Base-by-base conservation (phyloP, 148 eudicot genomes). In the Polygonum aviculare region DNA sequence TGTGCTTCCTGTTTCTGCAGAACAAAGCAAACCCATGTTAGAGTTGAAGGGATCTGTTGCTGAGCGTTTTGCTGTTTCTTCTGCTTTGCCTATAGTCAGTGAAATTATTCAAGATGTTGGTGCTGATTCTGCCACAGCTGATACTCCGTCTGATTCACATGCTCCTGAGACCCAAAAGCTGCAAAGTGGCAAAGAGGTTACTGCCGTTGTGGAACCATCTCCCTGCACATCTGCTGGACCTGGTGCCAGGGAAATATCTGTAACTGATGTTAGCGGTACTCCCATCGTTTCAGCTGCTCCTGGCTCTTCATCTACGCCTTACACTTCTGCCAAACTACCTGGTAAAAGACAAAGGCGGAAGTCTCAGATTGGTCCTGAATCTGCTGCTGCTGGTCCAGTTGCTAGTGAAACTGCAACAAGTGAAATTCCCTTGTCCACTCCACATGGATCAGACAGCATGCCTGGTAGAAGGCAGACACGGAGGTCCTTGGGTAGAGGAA, bases 271-370 rank as follows among this genome's bases (percentile, higher is more conserved):
- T 5, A 75, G 40, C 47, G 55, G 80, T 51, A 47, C 73, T 47
- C 60, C 76, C 57, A 16, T 22, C 19, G 45, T 74, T 51, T 72
- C 86, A 72, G 76, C 80, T 73, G 57, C 74, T 82, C 70, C 82
- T 79, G 76, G 70, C 52, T 82, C 84, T 80, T 87, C 78, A 71
- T 63, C 86, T 72, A 49, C 78, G 62, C 49, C 80, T 63, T 39
- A 77, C 18, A 72, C 81, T 41, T 63, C 87, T 65, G n/a, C 41
- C 22, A 54, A 59, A 57, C 65, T 75, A 63, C 85, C 83, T 38
- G 86, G 87, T 74, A 79, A 84, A 86, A 86, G 88, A 73, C 92
- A 85, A 76, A 89, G 63, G 59, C 83, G 83, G 75, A 89, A 86
- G 76, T 76, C 87, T 78, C 84, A 81, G 70, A 74, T 78, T 81